These are phyloP conservation scores for Mucor piriformis DNA, from an alignment of 371 early-diverging fungal genomes.

Conservation along the genomic window DNA sequence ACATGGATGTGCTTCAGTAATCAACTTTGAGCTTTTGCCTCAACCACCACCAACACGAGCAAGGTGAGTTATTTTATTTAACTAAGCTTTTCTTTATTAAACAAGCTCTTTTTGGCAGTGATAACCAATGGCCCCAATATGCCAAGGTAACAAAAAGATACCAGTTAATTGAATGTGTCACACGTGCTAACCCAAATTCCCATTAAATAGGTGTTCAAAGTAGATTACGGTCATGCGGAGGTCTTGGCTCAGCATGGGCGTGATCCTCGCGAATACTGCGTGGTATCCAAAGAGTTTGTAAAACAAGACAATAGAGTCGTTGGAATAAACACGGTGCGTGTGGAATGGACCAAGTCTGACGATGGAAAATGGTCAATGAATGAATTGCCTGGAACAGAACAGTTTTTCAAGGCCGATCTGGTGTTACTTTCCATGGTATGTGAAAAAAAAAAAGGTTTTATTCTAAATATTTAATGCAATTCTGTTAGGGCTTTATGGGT, in stretches of 20 bases:
- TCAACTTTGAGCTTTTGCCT: conserved; percentile 95
- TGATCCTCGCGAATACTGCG: conserved; percentile 93
- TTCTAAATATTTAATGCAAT: background rate
- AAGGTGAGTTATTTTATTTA: background rate
- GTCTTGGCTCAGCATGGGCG: conserved; percentile 81
- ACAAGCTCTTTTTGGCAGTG: conserved; percentile 31
- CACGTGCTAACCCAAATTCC: background rate
- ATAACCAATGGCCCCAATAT: conserved; percentile 97
- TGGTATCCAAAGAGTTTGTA: conserved; percentile 92
- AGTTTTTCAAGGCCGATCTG: conserved; percentile 85
- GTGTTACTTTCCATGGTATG: conserved; percentile 84
- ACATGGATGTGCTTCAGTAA: conserved; percentile 87
- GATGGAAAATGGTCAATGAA: conserved; percentile 86
- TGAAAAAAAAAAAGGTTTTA: background rate
- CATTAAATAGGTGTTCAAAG: conserved; percentile 70
- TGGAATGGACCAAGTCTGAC: conserved; percentile 87
- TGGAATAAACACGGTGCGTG: conserved; percentile 92
- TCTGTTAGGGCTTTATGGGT: conserved; percentile 84
- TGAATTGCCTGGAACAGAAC: conserved; percentile 81
- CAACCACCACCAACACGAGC: conserved; percentile 83
- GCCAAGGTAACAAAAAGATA: conserved; percentile 51
- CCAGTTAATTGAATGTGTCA: background rate
- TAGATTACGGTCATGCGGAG: conserved; percentile 96
- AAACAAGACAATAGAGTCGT: conserved; percentile 78
- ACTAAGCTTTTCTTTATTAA: background rate